A percentile compares a stretch with the other conserved stretches of the same genome.
Evolutionary conservation across 1,284 basidiomycete genomes (phyloP).

Genomic region (Heimioporus punctisporus): DNA sequence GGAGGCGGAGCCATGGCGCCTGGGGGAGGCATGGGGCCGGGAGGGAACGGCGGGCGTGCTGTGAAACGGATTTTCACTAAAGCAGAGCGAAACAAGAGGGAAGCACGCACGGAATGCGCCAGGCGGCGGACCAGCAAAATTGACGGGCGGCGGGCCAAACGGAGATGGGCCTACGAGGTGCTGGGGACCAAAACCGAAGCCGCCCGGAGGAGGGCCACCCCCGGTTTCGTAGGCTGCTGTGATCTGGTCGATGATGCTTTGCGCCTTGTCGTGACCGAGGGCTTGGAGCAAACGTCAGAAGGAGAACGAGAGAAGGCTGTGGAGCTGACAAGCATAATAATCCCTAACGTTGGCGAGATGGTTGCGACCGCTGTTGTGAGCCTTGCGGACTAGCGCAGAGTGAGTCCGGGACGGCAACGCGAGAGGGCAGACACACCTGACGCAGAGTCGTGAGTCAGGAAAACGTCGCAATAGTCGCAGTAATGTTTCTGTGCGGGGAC

Average conservation of each 20-base stretch:
- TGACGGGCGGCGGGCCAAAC: conserved; percentile 41
- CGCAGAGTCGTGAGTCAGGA: conserved; percentile 87
- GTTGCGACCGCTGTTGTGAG: conserved; percentile 97
- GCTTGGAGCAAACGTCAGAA: conserved; percentile 47
- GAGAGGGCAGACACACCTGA: conserved; percentile 55
- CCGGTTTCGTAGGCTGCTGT: conserved; percentile 88
- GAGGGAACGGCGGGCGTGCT: conserved; percentile 75
- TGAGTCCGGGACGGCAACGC: conserved; percentile 7
- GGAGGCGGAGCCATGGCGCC: conserved; percentile 54
- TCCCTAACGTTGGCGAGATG: conserved; percentile 97
- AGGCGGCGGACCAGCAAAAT: conserved; percentile 44
- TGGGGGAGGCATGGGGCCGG: conserved; percentile 50
- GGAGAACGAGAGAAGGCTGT: not conserved
- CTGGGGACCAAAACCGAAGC: conserved; percentile 80
- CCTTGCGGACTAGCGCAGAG: conserved; percentile 80
- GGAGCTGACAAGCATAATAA: conserved; percentile 93
- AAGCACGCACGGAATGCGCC: conserved; percentile 13
- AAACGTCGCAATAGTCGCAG: conserved; percentile 94
- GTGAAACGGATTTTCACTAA: conserved; percentile 7
- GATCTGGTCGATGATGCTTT: conserved; percentile 96
- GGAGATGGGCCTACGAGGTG: conserved; percentile 49
- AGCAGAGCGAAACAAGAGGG: not conserved
- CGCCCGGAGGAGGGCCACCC: conserved; percentile 82
- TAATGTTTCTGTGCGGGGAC: conserved; percentile 71
- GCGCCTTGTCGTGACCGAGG: conserved; percentile 95